Conservation (phyloP, 2,329 filamentous ascomycete genomes). For the Bipolaris cookei region DNA sequence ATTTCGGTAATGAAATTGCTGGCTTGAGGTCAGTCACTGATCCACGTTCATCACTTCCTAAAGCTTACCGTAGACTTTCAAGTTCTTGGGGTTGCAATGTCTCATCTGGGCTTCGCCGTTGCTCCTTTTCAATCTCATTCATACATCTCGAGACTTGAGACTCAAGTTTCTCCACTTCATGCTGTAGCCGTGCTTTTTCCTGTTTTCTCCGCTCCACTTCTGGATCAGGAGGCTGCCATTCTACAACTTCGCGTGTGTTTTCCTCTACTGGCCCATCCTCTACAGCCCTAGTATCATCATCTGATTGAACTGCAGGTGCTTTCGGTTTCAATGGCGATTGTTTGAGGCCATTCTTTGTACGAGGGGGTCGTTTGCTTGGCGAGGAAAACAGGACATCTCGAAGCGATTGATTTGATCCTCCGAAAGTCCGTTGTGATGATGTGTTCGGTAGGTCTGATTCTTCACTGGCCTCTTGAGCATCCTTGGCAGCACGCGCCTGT, state of each 20-base stretch:
- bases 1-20: conserved; percentile 37
- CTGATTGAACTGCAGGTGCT: conserved; percentile 23
- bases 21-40: conserved; percentile 14
- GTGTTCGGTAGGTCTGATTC: conserved; percentile 31
- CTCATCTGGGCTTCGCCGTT: conserved; percentile 24
- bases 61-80: conserved; percentile 33
- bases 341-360: conserved; percentile 21
- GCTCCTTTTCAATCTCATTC: conserved; percentile 36
- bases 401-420: conserved; percentile 29
- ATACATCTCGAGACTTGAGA: conserved; percentile 40
- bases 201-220: conserved; percentile 38
- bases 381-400: conserved; percentile 39
- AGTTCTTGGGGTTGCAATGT: conserved; percentile 28
- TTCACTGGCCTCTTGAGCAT: conserved; percentile 12
- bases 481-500: conserved; percentile 22
- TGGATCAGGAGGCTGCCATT: conserved; percentile 25
- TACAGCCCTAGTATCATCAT: conserved; percentile 13
- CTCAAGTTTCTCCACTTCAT: conserved; percentile 41
- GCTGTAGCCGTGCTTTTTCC: conserved; percentile 38
- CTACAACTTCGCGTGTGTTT: not conserved
- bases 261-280: conserved; percentile 17
- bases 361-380: conserved; percentile 40
- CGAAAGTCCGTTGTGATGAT: conserved; percentile 22
- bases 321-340: conserved; percentile 23
- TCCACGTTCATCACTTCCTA: not conserved